Conservation (phyloP, 371 early-diverging fungal genomes). For the Chytridium lagenaria region DNA sequence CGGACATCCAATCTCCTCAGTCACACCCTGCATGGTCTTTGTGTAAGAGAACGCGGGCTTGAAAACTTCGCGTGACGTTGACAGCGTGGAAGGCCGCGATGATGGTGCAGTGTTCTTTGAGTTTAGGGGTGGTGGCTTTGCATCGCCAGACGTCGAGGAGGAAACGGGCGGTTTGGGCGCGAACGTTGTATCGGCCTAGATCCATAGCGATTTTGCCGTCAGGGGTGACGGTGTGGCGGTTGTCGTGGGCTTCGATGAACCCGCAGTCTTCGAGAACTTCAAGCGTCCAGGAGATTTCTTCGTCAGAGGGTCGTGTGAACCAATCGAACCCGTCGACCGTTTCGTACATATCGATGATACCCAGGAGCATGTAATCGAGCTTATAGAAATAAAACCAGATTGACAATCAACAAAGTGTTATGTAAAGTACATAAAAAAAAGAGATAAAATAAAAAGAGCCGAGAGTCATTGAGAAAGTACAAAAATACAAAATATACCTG, state of each 20-base stretch:
- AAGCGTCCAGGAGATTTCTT: background rate
- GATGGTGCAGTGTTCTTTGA: background rate
- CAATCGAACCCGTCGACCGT: background rate
- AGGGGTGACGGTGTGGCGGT: background rate
- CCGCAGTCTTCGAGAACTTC: no score
- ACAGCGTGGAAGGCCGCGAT: background rate
- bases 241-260: no score
- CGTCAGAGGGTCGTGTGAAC: background rate
- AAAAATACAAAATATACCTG: background rate
- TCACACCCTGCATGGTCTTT: background rate
- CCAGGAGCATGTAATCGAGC: background rate
- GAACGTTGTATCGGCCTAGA: background rate
- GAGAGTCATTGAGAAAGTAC: background rate
- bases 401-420: no score
- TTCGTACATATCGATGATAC: conserved; percentile 2
- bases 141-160: conserved; percentile 1
- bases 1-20: background rate
- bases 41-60: background rate
- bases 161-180: background rate
- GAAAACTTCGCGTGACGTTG: background rate
- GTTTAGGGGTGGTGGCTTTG: background rate
- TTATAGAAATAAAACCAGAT: no score
- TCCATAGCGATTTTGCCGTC: conserved; percentile 1
- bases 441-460: no score
- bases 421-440: no score